Percentiles rank a stretch among this genome's conserved stretches.
phyloP scores from a whole-genome alignment of 331 rosid species.

The Pyrus hybrid region DNA sequence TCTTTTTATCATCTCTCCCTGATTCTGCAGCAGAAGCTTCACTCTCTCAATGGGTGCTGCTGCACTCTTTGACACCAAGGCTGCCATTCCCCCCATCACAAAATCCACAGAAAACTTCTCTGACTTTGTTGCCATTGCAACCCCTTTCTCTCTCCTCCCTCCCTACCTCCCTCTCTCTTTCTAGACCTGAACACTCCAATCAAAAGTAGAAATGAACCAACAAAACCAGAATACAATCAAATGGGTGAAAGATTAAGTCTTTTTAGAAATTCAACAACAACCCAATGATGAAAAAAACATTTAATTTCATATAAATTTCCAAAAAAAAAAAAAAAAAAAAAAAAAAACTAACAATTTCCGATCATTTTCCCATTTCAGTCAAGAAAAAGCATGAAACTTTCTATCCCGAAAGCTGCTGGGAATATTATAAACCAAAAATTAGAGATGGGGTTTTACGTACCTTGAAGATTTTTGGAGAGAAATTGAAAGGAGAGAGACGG shows the following conservation, averaged over 20 bases:
- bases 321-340: not conserved
- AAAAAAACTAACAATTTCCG: not conserved
- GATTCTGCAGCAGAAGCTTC: constrained; percentile 90
- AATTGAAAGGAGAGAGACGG: not conserved
- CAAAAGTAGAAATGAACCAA: not conserved
- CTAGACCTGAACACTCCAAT: not conserved
- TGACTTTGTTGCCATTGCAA: constrained; percentile 36
- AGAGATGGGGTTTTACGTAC: not conserved
- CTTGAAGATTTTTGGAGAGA: not conserved
- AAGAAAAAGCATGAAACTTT: not conserved
- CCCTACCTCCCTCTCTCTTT: not conserved
- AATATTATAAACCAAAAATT: not conserved
- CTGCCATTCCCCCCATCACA: constrained; percentile 79
- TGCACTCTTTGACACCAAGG: constrained; percentile 55
- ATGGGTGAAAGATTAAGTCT: not conserved
- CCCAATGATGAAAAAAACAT: too few relatives aligned
- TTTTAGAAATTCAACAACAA: not conserved
- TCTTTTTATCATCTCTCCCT: constrained; percentile 88
- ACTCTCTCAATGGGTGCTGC: constrained; percentile 96
- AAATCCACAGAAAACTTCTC: constrained; percentile 76
- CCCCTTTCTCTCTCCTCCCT: constrained; percentile 7
- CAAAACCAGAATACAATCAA: too few relatives aligned
- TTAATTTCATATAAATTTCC: not conserved
- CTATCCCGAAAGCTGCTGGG: not conserved
- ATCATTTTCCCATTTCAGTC: not conserved